phyloP scores from a whole-genome alignment of 176 grass and related monocot species.

The Triticum dicoccoides region DNA sequence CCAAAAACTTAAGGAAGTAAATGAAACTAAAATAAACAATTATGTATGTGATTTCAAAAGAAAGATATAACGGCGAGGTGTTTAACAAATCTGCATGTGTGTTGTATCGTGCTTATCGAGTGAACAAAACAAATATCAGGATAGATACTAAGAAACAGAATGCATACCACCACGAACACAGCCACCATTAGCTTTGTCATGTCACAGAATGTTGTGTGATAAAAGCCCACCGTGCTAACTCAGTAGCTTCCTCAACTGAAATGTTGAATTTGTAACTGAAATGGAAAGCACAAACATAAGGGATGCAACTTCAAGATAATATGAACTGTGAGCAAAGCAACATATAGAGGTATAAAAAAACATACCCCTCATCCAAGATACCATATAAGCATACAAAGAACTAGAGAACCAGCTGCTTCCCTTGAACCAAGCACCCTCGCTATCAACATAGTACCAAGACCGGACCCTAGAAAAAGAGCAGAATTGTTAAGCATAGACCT shows the following conservation, averaged over 20 bases:
- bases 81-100: too few species aligned
- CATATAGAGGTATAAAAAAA: background rate
- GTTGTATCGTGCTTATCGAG: too few species aligned
- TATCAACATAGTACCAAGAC: slow-evolving; percentile 94
- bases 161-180: slow-evolving; percentile 65
- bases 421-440: slow-evolving; percentile 83
- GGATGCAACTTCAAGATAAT: background rate
- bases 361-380: slow-evolving; percentile 79
- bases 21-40: background rate
- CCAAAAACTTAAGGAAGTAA: too few species aligned
- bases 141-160: slow-evolving; percentile 17
- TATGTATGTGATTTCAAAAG: too few species aligned
- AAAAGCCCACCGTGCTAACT: slow-evolving; percentile 74
- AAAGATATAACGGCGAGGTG: too few species aligned
- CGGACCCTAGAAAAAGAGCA: slow-evolving; percentile 56
- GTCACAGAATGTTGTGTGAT: slow-evolving; percentile 84
- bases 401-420: slow-evolving; percentile 84
- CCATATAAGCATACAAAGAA: slow-evolving; percentile 94
- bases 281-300: slow-evolving; percentile 15
- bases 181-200: slow-evolving; percentile 92
- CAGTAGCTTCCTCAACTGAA: slow-evolving; percentile 53
- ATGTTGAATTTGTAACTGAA: slow-evolving; percentile 73
- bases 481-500: background rate
- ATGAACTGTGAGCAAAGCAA: background rate
- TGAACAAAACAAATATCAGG: background rate